Conservation (phyloP, 2,329 filamentous ascomycete genomes). For the Dactylellina haptotyla region DNA sequence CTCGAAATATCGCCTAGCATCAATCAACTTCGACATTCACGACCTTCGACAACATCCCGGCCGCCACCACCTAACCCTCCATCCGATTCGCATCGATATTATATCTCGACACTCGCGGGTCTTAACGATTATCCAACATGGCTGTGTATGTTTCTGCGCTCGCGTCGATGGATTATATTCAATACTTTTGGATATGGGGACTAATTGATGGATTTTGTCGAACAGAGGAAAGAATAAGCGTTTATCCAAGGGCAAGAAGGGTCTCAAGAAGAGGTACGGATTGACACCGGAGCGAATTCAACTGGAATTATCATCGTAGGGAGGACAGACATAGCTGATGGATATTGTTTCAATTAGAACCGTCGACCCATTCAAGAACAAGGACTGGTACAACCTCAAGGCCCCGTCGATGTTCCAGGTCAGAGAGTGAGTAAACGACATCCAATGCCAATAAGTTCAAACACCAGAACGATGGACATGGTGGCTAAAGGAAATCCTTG, state of each 20-base stretch:
- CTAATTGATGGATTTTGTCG: conserved; percentile 36
- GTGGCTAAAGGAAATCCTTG: conserved; percentile 53
- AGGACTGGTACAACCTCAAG: conserved; percentile 99
- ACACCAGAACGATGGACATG: not conserved
- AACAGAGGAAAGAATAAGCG: conserved; percentile 79
- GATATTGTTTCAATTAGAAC: conserved; percentile 94
- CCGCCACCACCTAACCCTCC: conserved; percentile 28
- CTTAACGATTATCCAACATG: conserved; percentile 47
- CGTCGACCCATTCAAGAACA: conserved; percentile 94
- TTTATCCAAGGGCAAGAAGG: conserved; percentile 99
- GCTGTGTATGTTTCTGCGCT: conserved; percentile 44
- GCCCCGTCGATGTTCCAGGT: conserved; percentile 64
- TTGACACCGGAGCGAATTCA: conserved; percentile 1
- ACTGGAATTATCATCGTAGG: not conserved
- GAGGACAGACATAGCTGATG: conserved; percentile 21
- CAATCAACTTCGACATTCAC: conserved; percentile 48
- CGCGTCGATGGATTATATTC: conserved; percentile 11
- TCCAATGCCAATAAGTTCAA: conserved; percentile 7
- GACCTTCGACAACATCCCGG: conserved; percentile 43
- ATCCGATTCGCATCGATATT: conserved; percentile 39
- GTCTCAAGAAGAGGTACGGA: conserved; percentile 54
- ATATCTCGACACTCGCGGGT: conserved; percentile 43
- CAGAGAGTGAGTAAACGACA: conserved; percentile 41
- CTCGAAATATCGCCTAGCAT: conserved; percentile 53
- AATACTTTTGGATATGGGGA: conserved; percentile 14